Evolutionary conservation across 2,329 filamentous ascomycete species (phyloP), one percentile per base, ranked within the genome.

Genomic region (Pseudocercospora musae): DNA sequence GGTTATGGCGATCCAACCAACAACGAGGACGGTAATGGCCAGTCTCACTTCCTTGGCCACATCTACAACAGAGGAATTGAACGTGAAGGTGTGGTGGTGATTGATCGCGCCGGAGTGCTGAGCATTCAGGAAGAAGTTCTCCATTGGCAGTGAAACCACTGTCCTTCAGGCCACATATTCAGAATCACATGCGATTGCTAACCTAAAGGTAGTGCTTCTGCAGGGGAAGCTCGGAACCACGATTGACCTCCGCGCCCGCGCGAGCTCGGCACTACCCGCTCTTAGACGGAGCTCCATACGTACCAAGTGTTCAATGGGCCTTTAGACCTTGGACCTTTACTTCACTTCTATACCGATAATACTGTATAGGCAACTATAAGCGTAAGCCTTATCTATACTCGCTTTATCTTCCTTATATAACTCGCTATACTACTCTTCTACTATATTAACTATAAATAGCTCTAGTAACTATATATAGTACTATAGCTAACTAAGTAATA

Each of bases 41-140:
- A 82, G 76, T 60, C 82, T 80, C 62, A 83, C 72, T 69, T 85
- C 83, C 66, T 79, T 80, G 37, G 80, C 79, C 63, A 85, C 72
- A 59, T 77, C 76, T 48, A 81, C 75, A 56, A 80, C 76, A 18
- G 80, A 81, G 20, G 80, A 76, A 52, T 80, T 81, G 63, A 85
- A 72, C 65, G 84, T 79, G 62, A 87, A 68, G 29, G 78, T 78
- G 68, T 85, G 82, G 65, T 78, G 76, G 66, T 85, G 78, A 59
- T 68, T 69, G 64, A 76, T 72, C 7, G 70, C 66, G 37, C 74
- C 74, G 44, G 71, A 67, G 66, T 76, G 74, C 55, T 70, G 66
- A 48, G 73, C 73, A 31, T 65, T 60, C 29, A 76, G 52, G 25
- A 68, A 64, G 57, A 75, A 75, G 20, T 66, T 64, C 64, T 76